Conservation (phyloP, 2,329 filamentous ascomycete species). For the Fusarium brachygibbosum region DNA sequence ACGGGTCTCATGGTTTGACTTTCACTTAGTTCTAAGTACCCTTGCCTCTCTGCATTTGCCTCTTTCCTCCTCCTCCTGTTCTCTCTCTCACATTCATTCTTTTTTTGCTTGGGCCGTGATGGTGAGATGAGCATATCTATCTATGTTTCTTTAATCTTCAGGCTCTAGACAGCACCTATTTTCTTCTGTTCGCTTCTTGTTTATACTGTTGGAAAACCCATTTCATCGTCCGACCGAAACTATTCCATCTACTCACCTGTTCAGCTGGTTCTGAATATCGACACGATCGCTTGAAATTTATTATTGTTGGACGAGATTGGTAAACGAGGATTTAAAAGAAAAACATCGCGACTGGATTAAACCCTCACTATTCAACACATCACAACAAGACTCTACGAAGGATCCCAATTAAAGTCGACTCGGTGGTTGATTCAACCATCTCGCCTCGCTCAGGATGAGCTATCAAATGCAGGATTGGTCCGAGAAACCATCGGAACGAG, state of each 20-base stretch:
- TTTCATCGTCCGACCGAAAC: constrained; percentile 12
- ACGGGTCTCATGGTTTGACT: constrained; percentile 19
- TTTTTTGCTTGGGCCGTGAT: constrained; percentile 1
- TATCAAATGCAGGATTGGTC: constrained; percentile 48
- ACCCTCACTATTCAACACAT: background rate
- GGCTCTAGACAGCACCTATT: constrained; percentile 43
- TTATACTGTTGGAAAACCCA: constrained; percentile 23
- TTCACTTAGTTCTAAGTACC: constrained; percentile 21
- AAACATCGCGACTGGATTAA: background rate
- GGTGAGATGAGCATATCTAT: constrained; percentile 42
- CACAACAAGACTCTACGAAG: background rate
- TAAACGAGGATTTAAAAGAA: background rate
- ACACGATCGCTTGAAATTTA: background rate
- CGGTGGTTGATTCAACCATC: constrained; percentile 6
- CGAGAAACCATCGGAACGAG: constrained; percentile 72
- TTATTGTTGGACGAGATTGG: constrained; percentile 8
- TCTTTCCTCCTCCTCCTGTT: background rate
- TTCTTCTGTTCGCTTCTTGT: constrained; percentile 50
- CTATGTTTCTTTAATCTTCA: constrained; percentile 37
- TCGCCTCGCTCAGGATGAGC: constrained; percentile 43
- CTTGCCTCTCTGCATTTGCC: constrained; percentile 16
- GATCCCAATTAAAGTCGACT: background rate
- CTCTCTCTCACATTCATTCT: constrained; percentile 12
- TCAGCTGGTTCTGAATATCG: constrained; percentile 45
- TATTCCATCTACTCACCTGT: constrained; percentile 2